Conservation (phyloP, 2,329 filamentous ascomycete genomes). For the Anisogramma anomala region DNA sequence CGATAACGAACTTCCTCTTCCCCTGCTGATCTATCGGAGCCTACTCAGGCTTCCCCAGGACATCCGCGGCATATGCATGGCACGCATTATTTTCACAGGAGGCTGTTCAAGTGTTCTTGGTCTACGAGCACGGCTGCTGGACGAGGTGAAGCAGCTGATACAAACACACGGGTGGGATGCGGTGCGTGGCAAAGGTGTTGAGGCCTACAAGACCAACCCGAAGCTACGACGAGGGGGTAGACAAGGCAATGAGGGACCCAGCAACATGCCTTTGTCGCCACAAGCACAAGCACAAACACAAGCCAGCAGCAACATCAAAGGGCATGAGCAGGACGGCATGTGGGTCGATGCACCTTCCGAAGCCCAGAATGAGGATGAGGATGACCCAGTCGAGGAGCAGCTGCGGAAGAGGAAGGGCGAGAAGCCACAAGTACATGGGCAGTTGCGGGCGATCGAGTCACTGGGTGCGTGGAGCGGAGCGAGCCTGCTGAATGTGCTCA, state of each 20-base stretch:
- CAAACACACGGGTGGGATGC: conserved; percentile 64
- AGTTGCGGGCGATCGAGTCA: conserved; percentile 54
- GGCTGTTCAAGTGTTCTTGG: conserved; percentile 71
- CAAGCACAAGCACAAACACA: too few relatives aligned
- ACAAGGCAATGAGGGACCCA: conserved; percentile 16
- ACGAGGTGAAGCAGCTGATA: conserved; percentile 60
- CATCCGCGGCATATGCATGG: conserved; percentile 74
- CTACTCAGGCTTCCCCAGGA: conserved; percentile 70
- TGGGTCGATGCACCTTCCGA: conserved; percentile 31
- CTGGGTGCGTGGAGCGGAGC: conserved; percentile 66
- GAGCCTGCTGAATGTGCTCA: conserved; percentile 57
- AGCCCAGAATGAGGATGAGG: conserved; percentile 35
- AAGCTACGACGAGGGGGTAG: conserved; percentile 26
- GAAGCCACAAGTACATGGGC: conserved; percentile 38
- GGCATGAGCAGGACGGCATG: conserved; percentile 22
- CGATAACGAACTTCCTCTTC: conserved; percentile 74
- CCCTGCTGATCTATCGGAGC: conserved; percentile 62
- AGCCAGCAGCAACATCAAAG: conserved; percentile 17
- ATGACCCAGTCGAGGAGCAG: conserved; percentile 47
- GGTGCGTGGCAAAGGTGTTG: conserved; percentile 58
- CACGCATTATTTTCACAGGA: conserved; percentile 76
- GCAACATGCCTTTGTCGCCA: conserved; percentile 9
- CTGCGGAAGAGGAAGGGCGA: conserved; percentile 35
- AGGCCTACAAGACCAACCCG: conserved; percentile 36
- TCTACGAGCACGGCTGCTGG: conserved; percentile 62